Conservation (phyloP, 2,329 filamentous ascomycete genomes). For the Alternaria arborescens region DNA sequence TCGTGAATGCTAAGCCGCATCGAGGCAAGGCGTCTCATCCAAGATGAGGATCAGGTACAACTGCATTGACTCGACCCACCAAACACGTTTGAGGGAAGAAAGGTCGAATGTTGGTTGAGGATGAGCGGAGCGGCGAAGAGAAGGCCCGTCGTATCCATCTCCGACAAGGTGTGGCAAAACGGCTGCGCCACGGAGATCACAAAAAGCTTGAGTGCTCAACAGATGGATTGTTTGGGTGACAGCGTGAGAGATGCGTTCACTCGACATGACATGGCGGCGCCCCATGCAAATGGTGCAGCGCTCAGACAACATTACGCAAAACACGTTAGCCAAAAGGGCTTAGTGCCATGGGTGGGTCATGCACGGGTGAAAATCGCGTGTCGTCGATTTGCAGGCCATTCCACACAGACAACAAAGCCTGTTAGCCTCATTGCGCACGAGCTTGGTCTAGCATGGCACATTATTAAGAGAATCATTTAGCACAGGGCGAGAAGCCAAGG, state of each 20-base stretch:
- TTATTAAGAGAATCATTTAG: slow-evolving; percentile 38
- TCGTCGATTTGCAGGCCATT: slow-evolving; percentile 30
- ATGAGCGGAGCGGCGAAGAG: slow-evolving; percentile 6
- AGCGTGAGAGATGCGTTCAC: slow-evolving; percentile 17
- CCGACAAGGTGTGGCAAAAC: slow-evolving; percentile 18
- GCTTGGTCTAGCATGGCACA: slow-evolving; percentile 23
- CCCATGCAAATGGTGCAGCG: slow-evolving; percentile 4
- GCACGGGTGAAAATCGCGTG: slow-evolving; percentile 27
- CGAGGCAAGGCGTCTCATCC: slow-evolving; percentile 19
- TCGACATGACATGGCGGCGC: slow-evolving; percentile 13
- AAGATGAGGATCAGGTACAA: slow-evolving; percentile 33
- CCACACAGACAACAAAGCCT: slow-evolving; percentile 33
- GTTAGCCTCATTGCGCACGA: slow-evolving; percentile 29
- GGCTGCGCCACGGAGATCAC: slow-evolving; percentile 11
- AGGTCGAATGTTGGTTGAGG: slow-evolving; percentile 4
- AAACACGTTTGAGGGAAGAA: slow-evolving; percentile 27
- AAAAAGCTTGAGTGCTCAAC: slow-evolving; percentile 19
- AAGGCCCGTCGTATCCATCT: slow-evolving; percentile 7
- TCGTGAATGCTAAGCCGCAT: slow-evolving; percentile 22
- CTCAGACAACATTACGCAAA: slow-evolving; percentile 19
- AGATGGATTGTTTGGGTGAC: slow-evolving; percentile 7
- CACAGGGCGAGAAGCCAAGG: slow-evolving; percentile 24
- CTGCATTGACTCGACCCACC: slow-evolving; percentile 31
- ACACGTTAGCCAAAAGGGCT: not conserved
- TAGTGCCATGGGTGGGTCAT: slow-evolving; percentile 24